Base-by-base conservation (phyloP, 768 basidiomycete genomes). In the Erythrobasidium yunnanense region DNA sequence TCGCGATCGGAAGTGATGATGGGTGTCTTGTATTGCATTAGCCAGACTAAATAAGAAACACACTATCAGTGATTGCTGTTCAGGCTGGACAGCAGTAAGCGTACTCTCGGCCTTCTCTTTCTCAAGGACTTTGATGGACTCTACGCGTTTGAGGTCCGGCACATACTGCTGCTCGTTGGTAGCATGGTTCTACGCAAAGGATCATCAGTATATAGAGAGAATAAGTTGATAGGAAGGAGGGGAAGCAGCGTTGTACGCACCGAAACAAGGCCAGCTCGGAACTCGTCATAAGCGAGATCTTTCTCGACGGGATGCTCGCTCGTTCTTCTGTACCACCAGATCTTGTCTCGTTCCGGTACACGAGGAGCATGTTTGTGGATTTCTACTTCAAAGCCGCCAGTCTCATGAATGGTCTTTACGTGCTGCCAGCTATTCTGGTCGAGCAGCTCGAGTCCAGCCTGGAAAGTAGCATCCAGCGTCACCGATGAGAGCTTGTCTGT, bases 11-110 rank as follows among this genome's bases (percentile, higher is more conserved):
- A 22, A 23, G 49, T 63, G 11, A 46, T 30, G 8, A 51, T 20
- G 15, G 60, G 60, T 32, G 46, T 63, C 20, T 63, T 49, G 60
- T 63, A 63, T 38, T 63, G 56, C 30, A 58, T 58, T 20, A 55
- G 54, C 54, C 54, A 55, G 8, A 29, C 54, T 55, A 23, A 11
- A 13, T 8, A 25, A 8, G 17, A 11, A 8, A 51, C 7, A 7
- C 49, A 13, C 17, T 25, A 25, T 8, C 7, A 8, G 25, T 51
- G 8, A 51, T 8, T 25, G 25, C n/a, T 11, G 38, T 45, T 11
- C 38, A 45, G 38, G 38, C 11, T 11, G 38, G 13, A 45, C 38
- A 20, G 38, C 38, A 11, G n/a, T n/a, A 25, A 8, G 23, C 49
- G 23, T 38, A 51, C 30, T 38, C 27, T 51, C 46, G 60, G 60